phyloP scores from a whole-genome alignment of 306 rosid species.

The Citrullus amarus region DNA sequence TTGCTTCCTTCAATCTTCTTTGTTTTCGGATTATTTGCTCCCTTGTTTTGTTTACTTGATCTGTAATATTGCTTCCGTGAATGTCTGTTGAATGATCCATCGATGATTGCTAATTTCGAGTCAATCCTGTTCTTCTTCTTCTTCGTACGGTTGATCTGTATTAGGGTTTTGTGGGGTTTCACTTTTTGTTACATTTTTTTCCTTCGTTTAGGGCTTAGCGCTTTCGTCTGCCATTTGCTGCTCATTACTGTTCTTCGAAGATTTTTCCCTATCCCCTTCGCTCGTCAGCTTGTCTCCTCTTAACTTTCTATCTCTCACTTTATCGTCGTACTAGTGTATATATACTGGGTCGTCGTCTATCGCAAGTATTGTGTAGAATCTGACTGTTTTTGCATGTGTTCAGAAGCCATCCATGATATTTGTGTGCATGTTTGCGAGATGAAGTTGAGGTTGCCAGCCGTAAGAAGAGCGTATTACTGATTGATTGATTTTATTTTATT shows the following conservation, averaged over 20 bases:
- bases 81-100: not conserved
- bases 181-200: not conserved
- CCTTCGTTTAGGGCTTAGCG: not conserved
- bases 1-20: not conserved
- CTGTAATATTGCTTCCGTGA: not conserved
- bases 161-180: slow-evolving; percentile 4
- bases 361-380: not conserved
- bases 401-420: not conserved
- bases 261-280: not conserved
- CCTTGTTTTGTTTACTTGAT: not conserved
- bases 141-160: not conserved
- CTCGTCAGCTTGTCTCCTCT: not conserved
- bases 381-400: not conserved
- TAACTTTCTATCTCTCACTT: not conserved
- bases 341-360: not conserved
- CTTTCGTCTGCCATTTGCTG: not conserved
- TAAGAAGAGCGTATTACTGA: not conserved
- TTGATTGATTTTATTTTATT: not conserved
- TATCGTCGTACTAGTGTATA: not conserved
- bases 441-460: not conserved
- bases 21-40: not conserved
- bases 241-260: not conserved
- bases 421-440: not conserved
- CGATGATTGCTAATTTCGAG: not conserved
- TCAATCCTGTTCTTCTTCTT: not conserved